phyloP scores from a whole-genome alignment of 257 asterid species.

The Eucommia ulmoides region DNA sequence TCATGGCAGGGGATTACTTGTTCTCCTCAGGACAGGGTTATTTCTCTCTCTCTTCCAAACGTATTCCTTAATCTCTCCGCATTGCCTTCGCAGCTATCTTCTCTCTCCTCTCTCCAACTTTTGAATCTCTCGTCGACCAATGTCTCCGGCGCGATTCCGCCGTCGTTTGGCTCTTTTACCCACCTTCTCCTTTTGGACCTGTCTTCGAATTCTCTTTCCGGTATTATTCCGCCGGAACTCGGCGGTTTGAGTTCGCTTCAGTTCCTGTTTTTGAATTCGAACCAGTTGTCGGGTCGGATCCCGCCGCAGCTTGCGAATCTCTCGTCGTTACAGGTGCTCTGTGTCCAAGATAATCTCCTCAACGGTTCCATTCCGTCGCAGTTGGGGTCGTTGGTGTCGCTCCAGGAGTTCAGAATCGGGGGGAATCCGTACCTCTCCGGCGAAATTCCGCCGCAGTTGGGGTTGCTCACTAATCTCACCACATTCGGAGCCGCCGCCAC shows the following conservation, averaged over 20 bases:
- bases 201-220: constrained; percentile 59
- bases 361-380: constrained; percentile 69
- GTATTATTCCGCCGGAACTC: constrained; percentile 51
- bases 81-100: constrained; percentile 50
- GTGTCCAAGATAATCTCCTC: constrained; percentile 72
- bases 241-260: constrained; percentile 47
- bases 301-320: constrained; percentile 58
- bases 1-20: constrained; percentile 91
- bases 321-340: constrained; percentile 58
- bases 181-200: constrained; percentile 63
- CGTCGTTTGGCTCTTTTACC: constrained; percentile 43
- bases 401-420: constrained; percentile 77
- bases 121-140: constrained; percentile 82
- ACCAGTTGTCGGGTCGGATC: constrained; percentile 47
- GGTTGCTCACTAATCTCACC: constrained; percentile 59
- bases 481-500: constrained; percentile 86
- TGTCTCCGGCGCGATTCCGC: constrained; percentile 67
- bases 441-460: constrained; percentile 61
- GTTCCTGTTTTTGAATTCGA: constrained; percentile 71
- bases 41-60: constrained; percentile 69
- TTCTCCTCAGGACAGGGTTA: constrained; percentile 77
- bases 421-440: constrained; percentile 65
- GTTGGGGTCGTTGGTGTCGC: constrained; percentile 51
- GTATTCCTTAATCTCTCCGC: constrained; percentile 76
- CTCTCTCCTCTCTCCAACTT: constrained; percentile 70